Evolutionary conservation across 192 early-diverging fungal species (phyloP).

Genomic region (Rhizophagus sp.): DNA sequence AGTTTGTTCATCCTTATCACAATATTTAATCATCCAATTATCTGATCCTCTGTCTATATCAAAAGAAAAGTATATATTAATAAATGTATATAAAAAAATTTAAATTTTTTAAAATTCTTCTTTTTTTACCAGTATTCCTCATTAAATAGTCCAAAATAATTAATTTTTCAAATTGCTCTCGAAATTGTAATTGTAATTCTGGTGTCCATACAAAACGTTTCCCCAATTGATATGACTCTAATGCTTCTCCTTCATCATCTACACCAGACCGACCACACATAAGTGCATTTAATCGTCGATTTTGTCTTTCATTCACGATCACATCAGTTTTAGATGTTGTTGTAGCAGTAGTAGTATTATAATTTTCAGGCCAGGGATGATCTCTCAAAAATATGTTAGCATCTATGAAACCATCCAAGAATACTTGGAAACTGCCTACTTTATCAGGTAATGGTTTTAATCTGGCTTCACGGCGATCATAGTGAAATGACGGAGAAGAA

Average conservation of each 20-base stretch:
- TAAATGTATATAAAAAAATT: background rate
- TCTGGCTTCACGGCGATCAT: conserved; percentile 53
- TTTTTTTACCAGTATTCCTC: conserved; percentile 77
- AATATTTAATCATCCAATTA: conserved; percentile 88
- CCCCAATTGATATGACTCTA: conserved; percentile 26
- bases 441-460: conserved; percentile 68
- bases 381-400: conserved; percentile 79
- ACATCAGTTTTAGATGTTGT: background rate
- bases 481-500: conserved; percentile 76
- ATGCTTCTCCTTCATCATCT: background rate
- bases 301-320: conserved; percentile 16
- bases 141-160: conserved; percentile 89
- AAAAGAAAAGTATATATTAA: background rate
- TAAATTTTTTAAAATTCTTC: conserved; percentile 32
- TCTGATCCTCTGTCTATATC: conserved; percentile 60
- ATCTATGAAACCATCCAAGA: conserved; percentile 79
- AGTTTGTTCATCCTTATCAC: conserved; percentile 41
- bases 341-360: background rate
- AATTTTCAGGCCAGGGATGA: conserved; percentile 50
- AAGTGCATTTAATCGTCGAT: conserved; percentile 8
- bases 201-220: conserved; percentile 49
- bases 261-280: background rate
- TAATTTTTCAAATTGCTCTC: conserved; percentile 75
- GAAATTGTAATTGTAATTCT: conserved; percentile 53
- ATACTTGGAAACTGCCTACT: conserved; percentile 84